phyloP scores from a whole-genome alignment of 345 rosid genomes.

The Xanthoceras sorbifolium region DNA sequence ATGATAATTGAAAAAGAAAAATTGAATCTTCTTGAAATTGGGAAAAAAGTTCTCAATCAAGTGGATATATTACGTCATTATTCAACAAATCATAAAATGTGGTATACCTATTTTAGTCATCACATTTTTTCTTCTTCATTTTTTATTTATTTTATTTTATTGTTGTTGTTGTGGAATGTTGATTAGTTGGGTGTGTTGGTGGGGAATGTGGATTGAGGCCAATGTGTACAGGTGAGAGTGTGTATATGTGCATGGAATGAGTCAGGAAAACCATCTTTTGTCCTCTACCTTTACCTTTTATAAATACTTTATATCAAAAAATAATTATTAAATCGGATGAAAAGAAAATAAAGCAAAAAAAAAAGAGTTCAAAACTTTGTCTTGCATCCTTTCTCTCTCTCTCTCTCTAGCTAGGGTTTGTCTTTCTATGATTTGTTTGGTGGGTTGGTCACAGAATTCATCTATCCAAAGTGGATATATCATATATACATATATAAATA shows the following conservation, averaged over 20 bases:
- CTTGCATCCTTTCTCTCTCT: constrained; percentile 11
- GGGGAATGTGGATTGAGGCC: constrained; percentile 18
- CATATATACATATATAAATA: not conserved
- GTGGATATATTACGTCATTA: too few relatives aligned
- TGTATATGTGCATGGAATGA: constrained; percentile 25
- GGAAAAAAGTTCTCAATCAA: too few relatives aligned
- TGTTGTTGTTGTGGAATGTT: not conserved
- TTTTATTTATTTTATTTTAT: too few relatives aligned
- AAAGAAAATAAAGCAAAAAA: not conserved
- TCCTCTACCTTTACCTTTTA: constrained; percentile 26
- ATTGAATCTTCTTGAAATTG: too few relatives aligned
- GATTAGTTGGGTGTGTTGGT: not conserved
- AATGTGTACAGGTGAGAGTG: not conserved
- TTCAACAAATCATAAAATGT: too few relatives aligned
- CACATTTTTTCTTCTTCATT: not conserved
- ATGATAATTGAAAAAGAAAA: not conserved
- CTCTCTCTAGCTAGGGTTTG: constrained; percentile 24
- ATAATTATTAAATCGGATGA: not conserved
- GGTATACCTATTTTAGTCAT: not conserved
- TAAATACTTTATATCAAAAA: not conserved
- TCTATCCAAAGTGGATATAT: constrained; percentile 12
- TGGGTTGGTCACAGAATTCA: not conserved
- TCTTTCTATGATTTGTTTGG: constrained; percentile 33
- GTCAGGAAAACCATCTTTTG: constrained; percentile 26
- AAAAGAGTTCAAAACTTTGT: constrained; percentile 29